Conservation (phyloP, 2,329 filamentous ascomycete species). For the Stagonosporopsis rhizophila region DNA sequence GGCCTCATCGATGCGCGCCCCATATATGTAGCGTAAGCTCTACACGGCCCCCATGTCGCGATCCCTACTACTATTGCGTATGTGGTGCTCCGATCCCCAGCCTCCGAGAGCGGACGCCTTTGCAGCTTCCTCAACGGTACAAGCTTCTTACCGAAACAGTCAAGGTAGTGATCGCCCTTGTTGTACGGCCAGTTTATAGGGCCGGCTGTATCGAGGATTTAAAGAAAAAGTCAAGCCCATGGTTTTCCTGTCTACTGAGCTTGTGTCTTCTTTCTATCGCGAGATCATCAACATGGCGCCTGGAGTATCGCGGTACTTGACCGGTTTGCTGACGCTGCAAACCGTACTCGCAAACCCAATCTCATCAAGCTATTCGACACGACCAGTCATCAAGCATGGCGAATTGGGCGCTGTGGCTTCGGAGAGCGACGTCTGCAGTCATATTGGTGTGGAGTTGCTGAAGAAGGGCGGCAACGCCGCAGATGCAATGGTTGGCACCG, state of each 20-base stretch:
- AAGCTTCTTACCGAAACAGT: conserved; percentile 13
- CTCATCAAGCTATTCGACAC: conserved; percentile 19
- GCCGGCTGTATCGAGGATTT: conserved; percentile 7
- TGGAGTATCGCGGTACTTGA: conserved; percentile 29
- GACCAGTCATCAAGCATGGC: conserved; percentile 27
- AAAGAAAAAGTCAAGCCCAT: conserved; percentile 16
- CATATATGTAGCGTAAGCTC: background rate
- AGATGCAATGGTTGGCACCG: conserved; percentile 57
- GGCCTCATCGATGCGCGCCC: background rate
- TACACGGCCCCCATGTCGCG: conserved; percentile 7
- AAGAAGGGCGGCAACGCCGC: conserved; percentile 60
- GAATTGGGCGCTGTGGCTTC: conserved; percentile 56
- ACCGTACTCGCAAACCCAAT: conserved; percentile 37
- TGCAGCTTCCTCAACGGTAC: conserved; percentile 19
- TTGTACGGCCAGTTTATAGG: conserved; percentile 6
- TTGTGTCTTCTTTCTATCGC: conserved; percentile 21
- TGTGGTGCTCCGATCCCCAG: conserved; percentile 7
- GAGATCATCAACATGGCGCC: conserved; percentile 30
- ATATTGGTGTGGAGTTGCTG: conserved; percentile 57
- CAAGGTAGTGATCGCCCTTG: conserved; percentile 14
- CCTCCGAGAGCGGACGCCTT: conserved; percentile 9
- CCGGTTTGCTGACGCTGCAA: conserved; percentile 39
- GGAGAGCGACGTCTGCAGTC: conserved; percentile 54
- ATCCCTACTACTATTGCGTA: conserved; percentile 14
- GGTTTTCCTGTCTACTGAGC: conserved; percentile 11